These are phyloP conservation scores for Saprolegnia diclina DNA, from an alignment of 352 stramenopile genomes.

Conservation along the genomic window DNA sequence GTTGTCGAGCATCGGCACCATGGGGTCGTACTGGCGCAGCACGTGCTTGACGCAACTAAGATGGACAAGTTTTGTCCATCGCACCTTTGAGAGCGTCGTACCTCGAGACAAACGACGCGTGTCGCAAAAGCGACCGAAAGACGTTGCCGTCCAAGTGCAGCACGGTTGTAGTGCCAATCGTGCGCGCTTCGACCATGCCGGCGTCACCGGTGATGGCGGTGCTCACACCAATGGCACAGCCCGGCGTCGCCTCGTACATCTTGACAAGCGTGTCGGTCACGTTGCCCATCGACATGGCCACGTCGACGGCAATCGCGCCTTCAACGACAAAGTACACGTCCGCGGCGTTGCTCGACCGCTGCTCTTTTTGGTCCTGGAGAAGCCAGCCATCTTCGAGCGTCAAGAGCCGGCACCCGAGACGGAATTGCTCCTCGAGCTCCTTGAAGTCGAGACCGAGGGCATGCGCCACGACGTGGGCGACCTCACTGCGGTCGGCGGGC, in stretches of 20 bases:
- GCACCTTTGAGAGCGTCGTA: conserved; percentile 49
- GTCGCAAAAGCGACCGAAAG: conserved; percentile 39
- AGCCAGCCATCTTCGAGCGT: conserved; percentile 8
- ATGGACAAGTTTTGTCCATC: not conserved
- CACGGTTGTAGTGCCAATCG: conserved; percentile 12
- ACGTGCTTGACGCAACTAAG: conserved; percentile 50
- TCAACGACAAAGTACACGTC: conserved; percentile 56
- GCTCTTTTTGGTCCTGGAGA: not conserved
- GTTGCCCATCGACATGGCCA: conserved; percentile 31
- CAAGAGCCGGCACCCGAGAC: not conserved
- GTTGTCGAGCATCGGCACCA: conserved; percentile 67
- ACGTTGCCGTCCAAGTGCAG: conserved; percentile 16
- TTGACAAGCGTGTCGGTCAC: conserved; percentile 35
- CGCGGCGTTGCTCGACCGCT: conserved; percentile 19
- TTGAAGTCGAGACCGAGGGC: conserved; percentile 39
- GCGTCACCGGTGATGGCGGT: conserved; percentile 54
- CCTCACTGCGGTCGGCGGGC: conserved; percentile 29
- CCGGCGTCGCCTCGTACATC: conserved; percentile 47
- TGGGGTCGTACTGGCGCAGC: conserved; percentile 59
- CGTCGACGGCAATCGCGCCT: conserved; percentile 50
- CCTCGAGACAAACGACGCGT: conserved; percentile 49
- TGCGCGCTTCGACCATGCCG: conserved; percentile 13
- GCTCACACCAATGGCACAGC: conserved; percentile 62
- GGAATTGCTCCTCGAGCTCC: conserved; percentile 19
- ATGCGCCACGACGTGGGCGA: conserved; percentile 35